Base-by-base conservation (phyloP, 2,329 filamentous ascomycete species). In the Botrytis fabae region DNA sequence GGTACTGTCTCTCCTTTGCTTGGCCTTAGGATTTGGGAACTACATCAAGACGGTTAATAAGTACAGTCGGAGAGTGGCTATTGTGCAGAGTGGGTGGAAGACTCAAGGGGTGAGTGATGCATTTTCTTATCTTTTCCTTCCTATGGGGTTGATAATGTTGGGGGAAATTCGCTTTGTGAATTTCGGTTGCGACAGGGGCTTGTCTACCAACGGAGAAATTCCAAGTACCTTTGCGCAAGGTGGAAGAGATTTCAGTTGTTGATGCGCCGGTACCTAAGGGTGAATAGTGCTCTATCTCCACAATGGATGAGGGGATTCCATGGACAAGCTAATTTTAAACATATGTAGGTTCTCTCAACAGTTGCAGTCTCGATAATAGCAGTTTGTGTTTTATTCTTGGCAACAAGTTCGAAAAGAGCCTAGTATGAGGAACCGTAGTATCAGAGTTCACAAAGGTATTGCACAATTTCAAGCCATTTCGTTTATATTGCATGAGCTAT, bases 51-150 rank as follows among this genome's bases (percentile, higher is more conserved):
- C 90, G 0, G 84, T 98, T 38, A 92, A 92, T 78, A 91, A 93
- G 80, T 99, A 97, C 81, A 92, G 92, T 78, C 86, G 88, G 57
- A 89, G 91, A 76, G 87, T 87, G 40, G 96, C 96, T 0, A 87
- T 98, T 75, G 96, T 99, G 57, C 96, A 99, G 84, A 92, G 90
- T 44, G 96, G 96, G 1, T 96, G 93, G 92, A 95, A 94, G 83
- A 98, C 96, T 54, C 95, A 98, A 81, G 82, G 91, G 60, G 92
- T 97, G 69, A 73, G 71, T 76, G 73, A 51, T 57, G 18, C 35
- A 22, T 61, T 72, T 73, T 68, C n/a, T 73, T 73, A 20, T 54
- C 7, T 14, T 35, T 46, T 38, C 3, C 54, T 42, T 4, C 28
- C 40, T 38, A 14, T 68, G 40, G 12, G 18, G 16, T 59, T 38